Evolutionary conservation across 495 filamentous ascomycete species (phyloP).

Genomic region (Xylaria cubensis): DNA sequence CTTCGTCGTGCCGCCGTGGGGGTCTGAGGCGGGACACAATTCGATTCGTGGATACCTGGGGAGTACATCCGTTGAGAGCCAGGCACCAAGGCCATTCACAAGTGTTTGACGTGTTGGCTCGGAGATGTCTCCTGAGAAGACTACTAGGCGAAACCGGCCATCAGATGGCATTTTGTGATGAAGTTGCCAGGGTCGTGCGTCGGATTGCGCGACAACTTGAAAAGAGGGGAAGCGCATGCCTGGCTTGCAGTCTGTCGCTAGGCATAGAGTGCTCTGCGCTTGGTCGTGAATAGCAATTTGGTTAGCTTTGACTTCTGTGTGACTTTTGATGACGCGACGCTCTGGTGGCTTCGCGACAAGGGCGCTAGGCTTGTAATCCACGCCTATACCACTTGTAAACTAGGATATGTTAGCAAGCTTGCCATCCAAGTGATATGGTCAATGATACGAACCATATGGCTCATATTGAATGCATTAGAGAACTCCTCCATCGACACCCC

Average conservation of each 20-base stretch:
- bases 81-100: constrained; percentile 48
- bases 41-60: constrained; percentile 32
- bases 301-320: constrained; percentile 43
- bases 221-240: constrained; percentile 65
- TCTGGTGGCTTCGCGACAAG: constrained; percentile 37
- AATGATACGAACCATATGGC: constrained; percentile 39
- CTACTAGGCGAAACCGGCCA: constrained; percentile 68
- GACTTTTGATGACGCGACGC: constrained; percentile 30
- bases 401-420: neutral
- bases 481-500: constrained; percentile 55
- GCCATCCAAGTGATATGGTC: neutral
- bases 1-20: constrained; percentile 30
- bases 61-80: constrained; percentile 44
- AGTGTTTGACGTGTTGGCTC: constrained; percentile 33
- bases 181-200: constrained; percentile 63
- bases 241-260: constrained; percentile 49
- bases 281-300: neutral
- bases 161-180: constrained; percentile 53
- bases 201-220: constrained; percentile 63
- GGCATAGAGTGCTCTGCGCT: constrained; percentile 22
- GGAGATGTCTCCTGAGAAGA: constrained; percentile 65
- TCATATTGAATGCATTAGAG: constrained; percentile 47
- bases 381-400: constrained; percentile 47
- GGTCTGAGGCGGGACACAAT: constrained; percentile 27
- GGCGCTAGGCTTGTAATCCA: constrained; percentile 43